These are phyloP conservation scores for Imleria badia DNA, from an alignment of 768 basidiomycete species.

Conservation along the genomic window DNA sequence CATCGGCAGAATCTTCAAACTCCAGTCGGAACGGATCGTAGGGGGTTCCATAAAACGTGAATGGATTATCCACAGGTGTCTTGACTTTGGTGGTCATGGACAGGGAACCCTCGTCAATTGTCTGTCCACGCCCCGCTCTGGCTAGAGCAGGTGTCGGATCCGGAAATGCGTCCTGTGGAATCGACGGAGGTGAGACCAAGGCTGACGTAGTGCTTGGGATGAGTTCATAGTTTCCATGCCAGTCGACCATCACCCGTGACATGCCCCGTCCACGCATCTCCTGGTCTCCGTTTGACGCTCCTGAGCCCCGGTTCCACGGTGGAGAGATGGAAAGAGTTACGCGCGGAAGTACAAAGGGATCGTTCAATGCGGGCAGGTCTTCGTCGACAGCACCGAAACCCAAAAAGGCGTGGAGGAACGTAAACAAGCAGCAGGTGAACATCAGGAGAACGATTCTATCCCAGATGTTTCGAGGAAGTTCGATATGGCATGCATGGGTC, in stretches of 20 bases:
- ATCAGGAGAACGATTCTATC: conserved; percentile 23
- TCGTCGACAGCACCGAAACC: conserved; percentile 18
- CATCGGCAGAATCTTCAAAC: conserved; percentile 6
- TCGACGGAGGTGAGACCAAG: conserved; percentile 2
- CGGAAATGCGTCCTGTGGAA: conserved; percentile 25
- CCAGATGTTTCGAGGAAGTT: conserved; percentile 15
- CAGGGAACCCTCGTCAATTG: not conserved
- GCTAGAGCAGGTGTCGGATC: conserved; percentile 14
- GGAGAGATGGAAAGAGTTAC: not conserved
- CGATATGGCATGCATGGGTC: not conserved
- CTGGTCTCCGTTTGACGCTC: not conserved
- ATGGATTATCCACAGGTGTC: not conserved
- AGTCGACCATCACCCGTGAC: conserved; percentile 13
- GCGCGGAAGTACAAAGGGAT: not conserved
- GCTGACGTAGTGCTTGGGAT: not conserved
- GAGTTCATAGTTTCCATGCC: conserved; percentile 23
- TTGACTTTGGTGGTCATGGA: not conserved
- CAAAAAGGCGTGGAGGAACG: conserved; percentile 27
- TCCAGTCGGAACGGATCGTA: conserved; percentile 24
- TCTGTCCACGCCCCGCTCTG: not conserved
- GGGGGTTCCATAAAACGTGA: conserved; percentile 4
- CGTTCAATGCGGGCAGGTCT: not conserved
- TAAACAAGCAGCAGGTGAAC: conserved; percentile 25
- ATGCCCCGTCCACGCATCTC: not conserved
- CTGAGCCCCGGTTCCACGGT: not conserved